A percentile compares a stretch with the other conserved stretches of the same genome.
phyloP scores from a whole-genome alignment of 495 filamentous ascomycete genomes.

The Penicillium ucsense region DNA sequence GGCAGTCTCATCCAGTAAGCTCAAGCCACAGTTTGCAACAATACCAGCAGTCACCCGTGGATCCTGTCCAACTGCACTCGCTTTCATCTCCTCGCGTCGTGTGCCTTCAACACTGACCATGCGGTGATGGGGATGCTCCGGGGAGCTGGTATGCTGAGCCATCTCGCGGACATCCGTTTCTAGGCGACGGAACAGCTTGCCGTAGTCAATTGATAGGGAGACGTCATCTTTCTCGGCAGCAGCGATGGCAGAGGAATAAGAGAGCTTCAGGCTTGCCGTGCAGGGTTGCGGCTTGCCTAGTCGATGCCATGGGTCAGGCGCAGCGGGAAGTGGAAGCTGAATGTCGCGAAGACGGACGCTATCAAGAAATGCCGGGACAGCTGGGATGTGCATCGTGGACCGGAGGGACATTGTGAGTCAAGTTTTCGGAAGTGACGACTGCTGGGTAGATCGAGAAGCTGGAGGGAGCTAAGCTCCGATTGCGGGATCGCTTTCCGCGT shows the following conservation, averaged over 20 bases:
- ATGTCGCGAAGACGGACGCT: conserved; percentile 34
- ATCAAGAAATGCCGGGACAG: conserved; percentile 28
- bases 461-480: neutral
- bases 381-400: conserved; percentile 27
- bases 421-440: neutral
- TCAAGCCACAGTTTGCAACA: conserved; percentile 29
- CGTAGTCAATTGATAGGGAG: conserved; percentile 37
- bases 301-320: conserved; percentile 39
- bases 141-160: conserved; percentile 12
- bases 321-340: conserved; percentile 32
- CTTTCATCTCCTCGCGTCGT: conserved; percentile 23
- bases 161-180: conserved; percentile 28
- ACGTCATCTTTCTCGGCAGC: conserved; percentile 36
- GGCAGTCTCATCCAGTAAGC: conserved; percentile 32
- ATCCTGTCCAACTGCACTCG: conserved; percentile 23
- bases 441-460: neutral
- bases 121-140: conserved; percentile 13
- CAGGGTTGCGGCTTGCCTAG: conserved; percentile 34
- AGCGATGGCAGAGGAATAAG: conserved; percentile 35
- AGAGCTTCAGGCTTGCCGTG: conserved; percentile 34
- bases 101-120: conserved; percentile 26
- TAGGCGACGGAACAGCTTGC: conserved; percentile 38
- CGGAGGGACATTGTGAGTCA: conserved; percentile 18
- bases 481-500: neutral
- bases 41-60: conserved; percentile 29